These are phyloP conservation scores for Amylostereum areolatum DNA, from an alignment of 1,284 basidiomycete genomes.

Conservation along the genomic window DNA sequence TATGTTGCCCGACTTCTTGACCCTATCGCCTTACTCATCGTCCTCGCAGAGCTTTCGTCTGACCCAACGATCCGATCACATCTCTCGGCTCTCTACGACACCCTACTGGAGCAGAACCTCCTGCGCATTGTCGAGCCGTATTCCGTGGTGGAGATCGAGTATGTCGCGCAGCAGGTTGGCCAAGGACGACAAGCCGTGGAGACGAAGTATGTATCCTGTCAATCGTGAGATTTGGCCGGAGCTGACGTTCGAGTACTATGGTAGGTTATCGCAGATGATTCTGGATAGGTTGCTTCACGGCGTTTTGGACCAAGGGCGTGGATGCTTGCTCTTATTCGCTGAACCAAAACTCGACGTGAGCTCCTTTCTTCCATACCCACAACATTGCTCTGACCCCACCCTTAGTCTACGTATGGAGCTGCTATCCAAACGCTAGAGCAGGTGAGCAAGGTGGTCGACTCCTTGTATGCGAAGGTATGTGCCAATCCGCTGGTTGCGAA, in stretches of 20 bases:
- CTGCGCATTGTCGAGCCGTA: constrained; percentile 95
- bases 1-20: constrained; percentile 26
- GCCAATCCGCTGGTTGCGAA: constrained; percentile 3
- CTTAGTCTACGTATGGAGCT: constrained; percentile 78
- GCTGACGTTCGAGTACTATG: neutral
- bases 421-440: constrained; percentile 88
- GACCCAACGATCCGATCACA: constrained; percentile 94
- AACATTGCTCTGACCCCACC: constrained; percentile 3
- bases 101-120: constrained; percentile 91
- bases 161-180: constrained; percentile 85
- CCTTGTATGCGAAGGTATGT: constrained; percentile 80
- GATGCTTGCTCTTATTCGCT: constrained; percentile 89
- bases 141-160: constrained; percentile 84
- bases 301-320: constrained; percentile 91
- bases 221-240: neutral
- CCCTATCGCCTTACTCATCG: neutral
- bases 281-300: constrained; percentile 93
- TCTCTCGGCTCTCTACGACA: constrained; percentile 90
- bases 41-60: constrained; percentile 75
- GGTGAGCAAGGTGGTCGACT: constrained; percentile 88
- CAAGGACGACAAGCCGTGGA: constrained; percentile 93
- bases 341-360: constrained; percentile 78
- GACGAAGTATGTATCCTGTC: constrained; percentile 63
- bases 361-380: constrained; percentile 10
- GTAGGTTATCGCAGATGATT: constrained; percentile 94